Evolutionary conservation across 75 land plant genomes (phyloP).

Genomic region (Isoetes taiwanensis): DNA sequence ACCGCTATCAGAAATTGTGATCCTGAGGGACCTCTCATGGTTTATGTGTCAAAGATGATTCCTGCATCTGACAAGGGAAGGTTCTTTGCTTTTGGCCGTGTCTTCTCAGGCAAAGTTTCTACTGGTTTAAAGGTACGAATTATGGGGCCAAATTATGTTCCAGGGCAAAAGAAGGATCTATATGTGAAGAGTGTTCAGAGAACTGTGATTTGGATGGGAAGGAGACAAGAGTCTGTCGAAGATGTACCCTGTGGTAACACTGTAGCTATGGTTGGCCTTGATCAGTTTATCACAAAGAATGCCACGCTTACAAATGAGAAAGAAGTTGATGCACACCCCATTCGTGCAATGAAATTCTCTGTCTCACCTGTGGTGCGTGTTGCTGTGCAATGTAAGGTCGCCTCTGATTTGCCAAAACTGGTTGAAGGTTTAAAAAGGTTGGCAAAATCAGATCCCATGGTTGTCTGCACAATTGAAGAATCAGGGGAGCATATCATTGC

Average conservation of each 20-base stretch:
- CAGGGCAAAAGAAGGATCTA: constrained; percentile 57
- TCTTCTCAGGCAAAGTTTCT: constrained; percentile 29
- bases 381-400: constrained; percentile 67
- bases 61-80: constrained; percentile 57
- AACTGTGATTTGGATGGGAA: constrained; percentile 87
- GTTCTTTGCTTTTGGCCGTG: constrained; percentile 41
- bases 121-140: constrained; percentile 36
- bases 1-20: constrained; percentile 42
- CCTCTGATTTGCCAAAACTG: constrained; percentile 64
- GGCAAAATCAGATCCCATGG: constrained; percentile 31
- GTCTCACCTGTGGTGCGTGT: constrained; percentile 74
- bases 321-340: constrained; percentile 71
- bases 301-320: constrained; percentile 66
- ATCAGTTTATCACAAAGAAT: constrained; percentile 70
- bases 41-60: constrained; percentile 79
- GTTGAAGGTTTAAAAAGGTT: constrained; percentile 52
- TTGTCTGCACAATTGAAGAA: constrained; percentile 10
- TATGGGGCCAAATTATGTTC: constrained; percentile 65
- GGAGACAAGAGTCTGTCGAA: constrained; percentile 65
- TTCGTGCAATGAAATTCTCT: constrained; percentile 71
- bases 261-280: constrained; percentile 70
- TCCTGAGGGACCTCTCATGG: constrained; percentile 48
- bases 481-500: constrained; percentile 55
- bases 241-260: constrained; percentile 81
- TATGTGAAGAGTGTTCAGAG: constrained; percentile 72